phyloP scores from a whole-genome alignment of 495 filamentous ascomycete genomes.

The Tuber brumale region DNA sequence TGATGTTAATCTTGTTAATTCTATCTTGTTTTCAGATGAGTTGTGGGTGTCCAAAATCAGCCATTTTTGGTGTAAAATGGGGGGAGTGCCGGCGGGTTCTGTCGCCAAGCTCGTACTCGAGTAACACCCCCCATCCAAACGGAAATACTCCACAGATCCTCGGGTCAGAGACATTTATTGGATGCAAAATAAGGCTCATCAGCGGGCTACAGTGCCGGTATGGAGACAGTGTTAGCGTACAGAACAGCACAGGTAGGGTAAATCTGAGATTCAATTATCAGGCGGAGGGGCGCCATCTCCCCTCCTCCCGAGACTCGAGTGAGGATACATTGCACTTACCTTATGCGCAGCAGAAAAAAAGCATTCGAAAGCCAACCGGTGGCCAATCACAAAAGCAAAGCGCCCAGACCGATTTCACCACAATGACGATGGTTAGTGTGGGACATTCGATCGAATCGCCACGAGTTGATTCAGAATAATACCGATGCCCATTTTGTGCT shows the following conservation, averaged over 20 bases:
- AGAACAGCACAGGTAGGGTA: no score
- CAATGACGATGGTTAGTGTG: not conserved
- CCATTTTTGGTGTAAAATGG: no score
- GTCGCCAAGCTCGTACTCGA: no score
- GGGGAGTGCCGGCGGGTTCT: no score
- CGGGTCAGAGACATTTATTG: no score
- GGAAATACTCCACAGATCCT: no score
- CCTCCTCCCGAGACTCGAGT: no score
- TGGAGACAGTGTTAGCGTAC: not conserved
- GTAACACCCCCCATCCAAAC: no score
- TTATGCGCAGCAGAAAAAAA: not conserved
- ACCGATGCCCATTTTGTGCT: not conserved
- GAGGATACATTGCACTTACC: not conserved
- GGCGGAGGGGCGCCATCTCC: not conserved
- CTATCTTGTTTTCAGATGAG: no score
- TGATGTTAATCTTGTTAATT: no score
- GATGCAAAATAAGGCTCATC: no score
- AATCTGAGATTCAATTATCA: not conserved
- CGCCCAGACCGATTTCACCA: not conserved
- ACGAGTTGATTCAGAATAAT: not conserved
- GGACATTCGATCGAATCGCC: not conserved
- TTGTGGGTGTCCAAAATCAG: no score
- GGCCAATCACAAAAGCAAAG: not conserved
- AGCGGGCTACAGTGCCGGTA: not conserved
- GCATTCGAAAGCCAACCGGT: not conserved